phyloP scores from a whole-genome alignment of 371 early-diverging fungal genomes.

The Choanephora cucurbitarum region DNA sequence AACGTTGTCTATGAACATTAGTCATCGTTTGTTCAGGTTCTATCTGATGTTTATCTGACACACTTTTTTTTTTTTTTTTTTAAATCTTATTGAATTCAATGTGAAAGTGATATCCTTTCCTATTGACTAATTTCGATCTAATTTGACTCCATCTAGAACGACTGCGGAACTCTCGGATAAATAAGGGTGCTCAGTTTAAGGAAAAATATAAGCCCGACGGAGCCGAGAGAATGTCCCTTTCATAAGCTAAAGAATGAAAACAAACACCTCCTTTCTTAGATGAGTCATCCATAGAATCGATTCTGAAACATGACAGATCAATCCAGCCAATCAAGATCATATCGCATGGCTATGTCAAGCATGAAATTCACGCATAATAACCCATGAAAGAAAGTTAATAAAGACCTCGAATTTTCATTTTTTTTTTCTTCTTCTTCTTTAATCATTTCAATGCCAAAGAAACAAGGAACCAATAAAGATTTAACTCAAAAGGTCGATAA shows the following conservation, averaged over 20 bases:
- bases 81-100: too few species aligned
- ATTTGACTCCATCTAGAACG: too few species aligned
- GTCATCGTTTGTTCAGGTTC: neutral
- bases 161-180: slow-evolving; percentile 18
- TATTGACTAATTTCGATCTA: too few species aligned
- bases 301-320: neutral
- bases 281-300: too few species aligned
- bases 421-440: slow-evolving; percentile 7
- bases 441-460: slow-evolving; percentile 16
- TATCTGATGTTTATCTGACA: neutral
- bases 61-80: too few species aligned
- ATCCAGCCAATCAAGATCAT: too few species aligned
- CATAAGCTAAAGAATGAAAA: neutral
- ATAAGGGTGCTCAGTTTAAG: slow-evolving; percentile 16
- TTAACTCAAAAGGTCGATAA: slow-evolving; percentile 31
- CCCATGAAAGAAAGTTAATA: neutral
- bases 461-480: slow-evolving; percentile 15
- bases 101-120: too few species aligned
- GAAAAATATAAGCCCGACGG: slow-evolving; percentile 20
- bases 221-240: slow-evolving; percentile 22
- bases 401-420: neutral
- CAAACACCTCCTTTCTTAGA: slow-evolving; percentile 4
- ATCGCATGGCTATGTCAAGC: too few species aligned
- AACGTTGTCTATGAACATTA: neutral
- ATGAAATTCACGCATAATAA: too few species aligned